Evolutionary conservation across 192 early-diverging fungal species (phyloP).

Genomic region (Phycomyces nitens): DNA sequence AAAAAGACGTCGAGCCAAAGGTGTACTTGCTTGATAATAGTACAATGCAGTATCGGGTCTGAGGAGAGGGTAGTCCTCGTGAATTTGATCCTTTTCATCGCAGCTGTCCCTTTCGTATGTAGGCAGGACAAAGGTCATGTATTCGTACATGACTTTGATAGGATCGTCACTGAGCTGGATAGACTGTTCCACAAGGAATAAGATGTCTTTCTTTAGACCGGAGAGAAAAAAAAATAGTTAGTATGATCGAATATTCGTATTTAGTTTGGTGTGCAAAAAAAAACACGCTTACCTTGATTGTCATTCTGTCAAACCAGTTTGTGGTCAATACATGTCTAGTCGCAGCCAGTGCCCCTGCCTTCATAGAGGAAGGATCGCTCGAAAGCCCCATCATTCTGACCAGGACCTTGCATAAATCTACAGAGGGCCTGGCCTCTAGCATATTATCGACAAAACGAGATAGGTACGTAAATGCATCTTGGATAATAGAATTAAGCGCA

Average conservation of each 20-base stretch:
- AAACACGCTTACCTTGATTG: conserved; percentile 44
- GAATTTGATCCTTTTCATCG: not conserved
- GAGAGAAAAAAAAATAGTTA: not conserved
- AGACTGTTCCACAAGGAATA: conserved; percentile 41
- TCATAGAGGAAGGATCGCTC: conserved; percentile 20
- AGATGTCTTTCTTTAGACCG: conserved; percentile 37
- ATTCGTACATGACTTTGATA: conserved; percentile 35
- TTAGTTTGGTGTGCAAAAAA: no score
- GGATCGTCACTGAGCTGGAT: conserved; percentile 35
- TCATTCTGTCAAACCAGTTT: conserved; percentile 39
- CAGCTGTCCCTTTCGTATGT: conserved; percentile 33
- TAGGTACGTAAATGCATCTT: conserved; percentile 37
- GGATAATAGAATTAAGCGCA: conserved; percentile 19
- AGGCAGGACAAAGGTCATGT: conserved; percentile 36
- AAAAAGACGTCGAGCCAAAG: not conserved
- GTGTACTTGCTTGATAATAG: conserved; percentile 37
- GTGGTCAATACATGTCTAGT: conserved; percentile 32
- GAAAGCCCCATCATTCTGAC: conserved; percentile 38
- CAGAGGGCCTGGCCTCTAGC: conserved; percentile 42
- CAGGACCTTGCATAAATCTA: conserved; percentile 36
- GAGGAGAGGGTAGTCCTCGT: conserved; percentile 38
- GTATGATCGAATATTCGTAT: no score
- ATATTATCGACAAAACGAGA: conserved; percentile 32
- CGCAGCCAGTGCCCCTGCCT: conserved; percentile 20
- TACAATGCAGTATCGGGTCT: conserved; percentile 35